Conservation (phyloP, 1,284 basidiomycete genomes). For the Microstroma glucosiphilum region DNA sequence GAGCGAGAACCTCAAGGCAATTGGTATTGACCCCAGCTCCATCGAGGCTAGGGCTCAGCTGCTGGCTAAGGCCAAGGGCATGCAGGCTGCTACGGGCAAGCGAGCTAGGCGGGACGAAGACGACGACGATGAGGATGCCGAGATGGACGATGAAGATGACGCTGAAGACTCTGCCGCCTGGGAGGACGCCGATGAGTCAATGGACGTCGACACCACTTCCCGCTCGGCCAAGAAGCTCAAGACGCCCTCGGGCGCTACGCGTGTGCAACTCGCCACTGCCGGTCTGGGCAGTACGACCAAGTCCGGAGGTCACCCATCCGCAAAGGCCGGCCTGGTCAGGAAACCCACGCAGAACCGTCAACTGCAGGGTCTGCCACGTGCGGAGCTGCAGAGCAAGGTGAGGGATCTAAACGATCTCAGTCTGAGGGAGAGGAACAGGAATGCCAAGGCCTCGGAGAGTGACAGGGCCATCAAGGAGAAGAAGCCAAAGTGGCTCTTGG, state of each 20-base stretch:
- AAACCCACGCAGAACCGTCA: constrained; percentile 41
- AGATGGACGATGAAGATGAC: constrained; percentile 52
- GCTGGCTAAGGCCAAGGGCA: constrained; percentile 69
- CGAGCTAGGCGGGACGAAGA: constrained; percentile 56
- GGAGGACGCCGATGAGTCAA: constrained; percentile 56
- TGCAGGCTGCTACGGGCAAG: constrained; percentile 61
- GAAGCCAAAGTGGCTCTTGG: constrained; percentile 48
- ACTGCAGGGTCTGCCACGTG: constrained; percentile 36
- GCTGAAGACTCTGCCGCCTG: constrained; percentile 51
- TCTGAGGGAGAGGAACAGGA: constrained; percentile 38
- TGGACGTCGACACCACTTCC: constrained; percentile 22
- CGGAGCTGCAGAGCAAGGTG: constrained; percentile 42
- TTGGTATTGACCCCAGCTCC: constrained; percentile 79
- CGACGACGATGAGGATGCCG: constrained; percentile 51
- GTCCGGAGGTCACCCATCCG: constrained; percentile 35
- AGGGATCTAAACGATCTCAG: constrained; percentile 35
- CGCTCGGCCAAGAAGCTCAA: constrained; percentile 53
- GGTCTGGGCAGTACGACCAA: constrained; percentile 23
- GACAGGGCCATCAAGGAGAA: constrained; percentile 46
- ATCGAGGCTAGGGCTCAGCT: constrained; percentile 80
- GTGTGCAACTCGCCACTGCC: constrained; percentile 49
- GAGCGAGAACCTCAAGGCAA: constrained; percentile 70
- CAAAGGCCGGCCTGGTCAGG: constrained; percentile 43
- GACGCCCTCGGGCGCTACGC: constrained; percentile 59
- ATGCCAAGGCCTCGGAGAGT: constrained; percentile 44